Conservation (phyloP, 129 eudicot species). For the Solidago caesia region DNA sequence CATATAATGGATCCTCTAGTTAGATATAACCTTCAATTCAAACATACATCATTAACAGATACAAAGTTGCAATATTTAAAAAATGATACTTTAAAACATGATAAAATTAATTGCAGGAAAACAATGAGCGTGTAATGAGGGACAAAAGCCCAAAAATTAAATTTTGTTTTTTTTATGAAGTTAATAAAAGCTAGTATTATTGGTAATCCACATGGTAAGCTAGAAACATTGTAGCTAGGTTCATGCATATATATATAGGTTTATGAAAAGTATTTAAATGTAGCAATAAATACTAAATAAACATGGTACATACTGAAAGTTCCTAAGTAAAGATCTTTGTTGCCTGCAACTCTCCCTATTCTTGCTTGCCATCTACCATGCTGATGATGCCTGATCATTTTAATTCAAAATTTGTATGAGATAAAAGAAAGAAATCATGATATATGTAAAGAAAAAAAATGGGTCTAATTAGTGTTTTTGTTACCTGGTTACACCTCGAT, state of each 20-base stretch:
- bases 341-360: constrained; percentile 98
- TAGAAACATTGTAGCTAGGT: constrained; percentile 22
- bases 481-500: constrained; percentile 98
- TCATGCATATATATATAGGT: constrained; percentile 30
- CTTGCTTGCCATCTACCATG: constrained; percentile 99
- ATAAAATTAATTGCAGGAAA: constrained; percentile 31
- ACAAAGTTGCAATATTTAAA: constrained; percentile 14
- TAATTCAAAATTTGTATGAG: neutral
- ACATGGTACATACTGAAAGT: constrained; percentile 75
- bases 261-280: constrained; percentile 21
- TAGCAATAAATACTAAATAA: constrained; percentile 3
- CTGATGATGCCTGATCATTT: constrained; percentile 80
- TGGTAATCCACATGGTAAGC: constrained; percentile 46
- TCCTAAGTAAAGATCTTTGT: constrained; percentile 99
- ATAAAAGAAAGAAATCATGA: too few relatives aligned
- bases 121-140: constrained; percentile 41
- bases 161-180: constrained; percentile 24
- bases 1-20: neutral
- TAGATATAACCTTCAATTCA: neutral
- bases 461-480: constrained; percentile 17
- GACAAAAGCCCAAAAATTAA: constrained; percentile 25
- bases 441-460: too few relatives aligned
- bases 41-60: neutral
- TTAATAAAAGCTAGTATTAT: constrained; percentile 33
- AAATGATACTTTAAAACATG: constrained; percentile 11